phyloP scores from a whole-genome alignment of 257 asterid genomes.

The Fraxinus americana region DNA sequence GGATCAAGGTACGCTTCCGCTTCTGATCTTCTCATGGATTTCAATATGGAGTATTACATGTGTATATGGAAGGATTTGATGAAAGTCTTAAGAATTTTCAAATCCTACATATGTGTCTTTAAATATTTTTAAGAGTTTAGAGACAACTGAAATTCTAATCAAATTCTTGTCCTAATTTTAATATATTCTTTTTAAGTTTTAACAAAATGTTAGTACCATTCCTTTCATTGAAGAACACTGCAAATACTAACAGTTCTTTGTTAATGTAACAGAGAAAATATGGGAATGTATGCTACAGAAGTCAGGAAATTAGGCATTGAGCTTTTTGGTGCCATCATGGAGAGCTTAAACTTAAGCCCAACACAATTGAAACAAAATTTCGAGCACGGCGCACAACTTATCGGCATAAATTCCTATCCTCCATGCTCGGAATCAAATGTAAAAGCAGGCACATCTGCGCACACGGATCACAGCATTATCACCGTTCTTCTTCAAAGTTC shows the following conservation, averaged over 20 bases:
- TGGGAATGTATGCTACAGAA: constrained; percentile 30
- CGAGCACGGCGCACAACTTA: constrained; percentile 34
- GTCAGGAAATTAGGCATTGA: constrained; percentile 30
- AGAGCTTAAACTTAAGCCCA: constrained; percentile 28
- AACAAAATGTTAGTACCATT: too few species aligned
- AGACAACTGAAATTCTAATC: too few species aligned
- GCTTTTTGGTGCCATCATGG: constrained; percentile 41
- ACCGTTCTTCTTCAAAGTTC: constrained; percentile 38
- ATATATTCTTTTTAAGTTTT: too few species aligned
- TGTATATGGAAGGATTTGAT: too few species aligned
- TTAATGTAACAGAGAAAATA: constrained; percentile 29
- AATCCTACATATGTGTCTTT: too few species aligned
- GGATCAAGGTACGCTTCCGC: too few species aligned
- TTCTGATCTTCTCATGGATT: too few species aligned
- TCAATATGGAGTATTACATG: too few species aligned
- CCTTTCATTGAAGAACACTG: too few species aligned
- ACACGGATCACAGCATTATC: constrained; percentile 44
- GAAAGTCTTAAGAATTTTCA: too few species aligned
- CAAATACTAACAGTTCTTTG: not conserved
- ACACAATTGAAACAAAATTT: constrained; percentile 23
- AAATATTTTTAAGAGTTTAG: too few species aligned
- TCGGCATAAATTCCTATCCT: constrained; percentile 36
- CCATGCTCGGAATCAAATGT: constrained; percentile 9
- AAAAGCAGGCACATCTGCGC: constrained; percentile 26
- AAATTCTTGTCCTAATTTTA: too few species aligned